Evolutionary conservation across 805 yeast species (phyloP), one percentile per base, ranked within the genome.

Genomic region (Aciculoconidium aculeatum): DNA sequence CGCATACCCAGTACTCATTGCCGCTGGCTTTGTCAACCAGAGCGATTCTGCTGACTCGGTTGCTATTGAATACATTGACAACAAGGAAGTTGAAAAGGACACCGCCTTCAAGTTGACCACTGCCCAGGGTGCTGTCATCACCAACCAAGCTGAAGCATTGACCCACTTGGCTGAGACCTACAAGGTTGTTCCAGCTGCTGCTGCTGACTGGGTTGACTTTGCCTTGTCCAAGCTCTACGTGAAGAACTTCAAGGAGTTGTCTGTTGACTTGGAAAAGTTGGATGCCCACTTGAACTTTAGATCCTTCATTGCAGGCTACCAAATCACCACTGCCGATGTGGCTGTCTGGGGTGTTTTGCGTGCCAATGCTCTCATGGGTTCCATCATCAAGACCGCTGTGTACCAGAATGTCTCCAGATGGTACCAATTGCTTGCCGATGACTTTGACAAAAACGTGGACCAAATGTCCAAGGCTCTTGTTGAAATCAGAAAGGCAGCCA

Each of bases 301-400:
- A 52, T 74, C 96, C 6, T 88, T 74, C 53, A 54, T 86, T 31
- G 58, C 72, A 32, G 95, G 92, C 21, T 70, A 77, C 58, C 42
- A 64, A n/a, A 62, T 71, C 39, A 65, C 94, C 9, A 56, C 77
- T 24, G 92, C 94, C 30, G 98, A 90, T 59, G 67, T 86, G 37
- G 83, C 90, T 10, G 69, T 82, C 12, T 90, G 96, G 96, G 96
- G 96, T 58, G 84, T 81, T 27, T 67, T 90, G 44, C 77, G 96
- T 63, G 84, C 95, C 39, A 90, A 92, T 56, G 86, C 94, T 31
- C 80, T 90, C 54, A 84, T 88, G 68, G 95, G 92, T 14, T 83
- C 95, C 11, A 80, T 85, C 40, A 72, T 87, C 58, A 88, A 86
- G 66, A 82, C 76, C 61, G 84, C 79, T 30, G 81, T 80, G 20